Base-by-base conservation (phyloP, 1,139 yeast genomes). In the Taiozyma sp. region DNA sequence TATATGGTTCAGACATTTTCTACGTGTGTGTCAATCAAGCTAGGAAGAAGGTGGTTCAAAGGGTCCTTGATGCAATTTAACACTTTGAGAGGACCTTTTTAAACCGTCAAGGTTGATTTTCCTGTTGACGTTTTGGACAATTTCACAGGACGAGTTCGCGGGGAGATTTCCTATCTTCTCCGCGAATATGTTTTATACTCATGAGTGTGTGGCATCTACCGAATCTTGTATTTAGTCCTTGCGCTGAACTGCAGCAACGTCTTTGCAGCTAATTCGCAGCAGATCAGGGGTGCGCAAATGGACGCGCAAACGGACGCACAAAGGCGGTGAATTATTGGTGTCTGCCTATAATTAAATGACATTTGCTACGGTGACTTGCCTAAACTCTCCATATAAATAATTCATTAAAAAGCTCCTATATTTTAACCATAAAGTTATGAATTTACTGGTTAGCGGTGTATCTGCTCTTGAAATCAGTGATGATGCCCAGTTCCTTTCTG, bases 401-500 rank as follows among this genome's bases (percentile, higher is more conserved):
- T 28, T 28, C 30, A 28, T 28, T 28, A 19, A 37, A 32, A n/a
- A 32, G 35, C 35, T 32, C 19, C 26, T 24, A 24, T 24, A 6
- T 5, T 24, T 24, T 24, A 24, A 4, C 35, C 35, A 32, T 14
- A n/a, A 24, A 24, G 19, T 6, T n/a, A 3, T 32, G 6, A 6
- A n/a, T 4, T 32, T n/a, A 32, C 35, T 32, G 3, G 9, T 32
- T 32, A n/a, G 35, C 9, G 19, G 19, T 3, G 19, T 32, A 32
- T 32, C 19, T n/a, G 9, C 19, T 32, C 41, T 37, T 37, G 41
- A 37, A 37, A 10, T 16, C 24, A 4, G 41, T 37, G 5, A 22
- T 42, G n/a, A 59, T 57, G 2, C 59, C 57, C 22, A 91, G 72
- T 52, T 85, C 85, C n/a, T 60, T 56, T 58, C 97, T 79, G 49